These are phyloP conservation scores for Aureobasidium sp. DNA, from an alignment of 2,329 filamentous ascomycete species.

Conservation along the genomic window DNA sequence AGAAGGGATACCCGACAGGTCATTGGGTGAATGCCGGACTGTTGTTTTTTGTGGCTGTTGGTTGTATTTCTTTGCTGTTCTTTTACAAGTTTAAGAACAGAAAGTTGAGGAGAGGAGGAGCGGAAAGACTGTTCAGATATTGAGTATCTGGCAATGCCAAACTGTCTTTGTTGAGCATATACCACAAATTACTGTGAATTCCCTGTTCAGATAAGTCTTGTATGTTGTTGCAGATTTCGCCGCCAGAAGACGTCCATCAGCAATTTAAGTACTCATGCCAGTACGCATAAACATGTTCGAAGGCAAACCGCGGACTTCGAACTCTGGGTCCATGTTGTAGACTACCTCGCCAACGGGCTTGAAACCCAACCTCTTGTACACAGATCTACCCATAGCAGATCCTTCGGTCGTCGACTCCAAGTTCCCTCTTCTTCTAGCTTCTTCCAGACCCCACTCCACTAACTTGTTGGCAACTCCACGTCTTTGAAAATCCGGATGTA, in stretches of 20 bases:
- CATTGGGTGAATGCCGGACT: slow-evolving; percentile 61
- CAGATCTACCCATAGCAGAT: slow-evolving; percentile 29
- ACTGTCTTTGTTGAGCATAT: neutral
- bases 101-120: slow-evolving; percentile 15
- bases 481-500: slow-evolving; percentile 49
- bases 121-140: slow-evolving; percentile 14
- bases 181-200: neutral
- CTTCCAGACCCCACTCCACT: slow-evolving; percentile 29
- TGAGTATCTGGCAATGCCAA: neutral
- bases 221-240: no score
- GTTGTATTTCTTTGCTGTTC: slow-evolving; percentile 47
- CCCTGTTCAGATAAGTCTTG: neutral
- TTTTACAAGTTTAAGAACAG: slow-evolving; percentile 49
- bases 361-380: slow-evolving; percentile 30
- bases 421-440: slow-evolving; percentile 29
- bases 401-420: slow-evolving; percentile 33
- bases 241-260: neutral
- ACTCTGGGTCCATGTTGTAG: slow-evolving; percentile 30
- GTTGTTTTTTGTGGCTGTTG: slow-evolving; percentile 51
- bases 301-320: slow-evolving; percentile 26
- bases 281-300: slow-evolving; percentile 32
- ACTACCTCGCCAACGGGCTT: slow-evolving; percentile 27
- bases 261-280: slow-evolving; percentile 13
- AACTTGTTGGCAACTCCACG: slow-evolving; percentile 32
- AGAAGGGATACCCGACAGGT: slow-evolving; percentile 59